Evolutionary conservation across 345 rosid species (phyloP).

Genomic region (Mercurialis annua): DNA sequence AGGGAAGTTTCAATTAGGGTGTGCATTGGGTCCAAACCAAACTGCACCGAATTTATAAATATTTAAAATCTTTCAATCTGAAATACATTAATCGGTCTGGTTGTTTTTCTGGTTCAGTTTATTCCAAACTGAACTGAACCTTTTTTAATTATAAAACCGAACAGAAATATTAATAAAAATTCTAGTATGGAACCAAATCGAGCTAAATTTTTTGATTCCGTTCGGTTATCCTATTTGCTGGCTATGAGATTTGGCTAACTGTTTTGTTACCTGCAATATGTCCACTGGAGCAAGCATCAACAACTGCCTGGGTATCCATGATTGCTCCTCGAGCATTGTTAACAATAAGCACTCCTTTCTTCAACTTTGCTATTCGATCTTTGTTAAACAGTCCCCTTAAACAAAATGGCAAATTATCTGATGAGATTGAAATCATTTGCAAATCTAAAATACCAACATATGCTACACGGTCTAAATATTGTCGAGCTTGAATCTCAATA

Average conservation of each 20-base stretch:
- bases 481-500: background rate
- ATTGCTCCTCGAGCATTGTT: conserved; percentile 97
- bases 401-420: background rate
- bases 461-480: background rate
- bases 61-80: no score
- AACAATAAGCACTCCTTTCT: conserved; percentile 83
- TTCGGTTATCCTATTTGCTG: background rate
- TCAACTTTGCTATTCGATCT: conserved; percentile 74
- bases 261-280: conserved; percentile 61
- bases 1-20: no score
- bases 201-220: no score
- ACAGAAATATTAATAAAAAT: no score
- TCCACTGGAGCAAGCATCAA: conserved; percentile 73
- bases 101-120: no score
- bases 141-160: no score
- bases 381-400: conserved; percentile 73
- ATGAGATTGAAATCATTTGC: background rate
- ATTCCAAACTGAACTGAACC: no score
- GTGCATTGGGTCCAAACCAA: no score
- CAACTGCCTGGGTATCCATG: conserved; percentile 88
- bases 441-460: background rate
- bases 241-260: background rate
- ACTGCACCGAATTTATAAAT: no score
- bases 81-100: no score
- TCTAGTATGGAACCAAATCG: no score